Base-by-base conservation (phyloP, 768 basidiomycete genomes). In the Phanerodontia chrysosporium region DNA sequence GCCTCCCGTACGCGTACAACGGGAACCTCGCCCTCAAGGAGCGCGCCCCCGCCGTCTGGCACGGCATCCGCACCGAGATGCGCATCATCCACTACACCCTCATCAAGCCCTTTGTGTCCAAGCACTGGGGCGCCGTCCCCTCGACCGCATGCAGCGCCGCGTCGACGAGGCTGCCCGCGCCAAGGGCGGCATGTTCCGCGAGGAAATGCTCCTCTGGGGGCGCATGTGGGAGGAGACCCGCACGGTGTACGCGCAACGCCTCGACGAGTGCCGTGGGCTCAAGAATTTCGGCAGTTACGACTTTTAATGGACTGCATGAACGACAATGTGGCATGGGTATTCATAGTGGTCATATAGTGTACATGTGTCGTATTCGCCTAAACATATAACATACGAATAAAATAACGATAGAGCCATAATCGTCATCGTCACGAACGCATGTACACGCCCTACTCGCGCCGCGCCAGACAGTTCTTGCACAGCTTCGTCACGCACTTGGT, bases 1-100 rank as follows among this genome's bases (percentile, higher is more conserved):
- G 73, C 16, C 67, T 78, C 2, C 77, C 77, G 9, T 75, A 75
- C 54, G 70, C 70, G 32, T 78, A 78, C 67, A 77, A 77, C 64
- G 74, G 71, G 56, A 76, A 78, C 64, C 67, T 78, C 13, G 75
- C 70, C 1, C 73, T 75, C 64, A 78, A 78, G 67, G 58, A 55
- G 45, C 63, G 68, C 39, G 69, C 63, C 57, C 70, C 67, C 16
- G 48, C 36, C 52, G 45, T 78, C 39, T 78, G 77, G 77, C 64
- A 64, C 60, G 70, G 65, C 9, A 62, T 76, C 61, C 60, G 61
- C 51, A 57, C 62, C 8, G 73, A 75, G 57, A 65, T 74, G 48
- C 65, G 73, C 30, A 65, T 78, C 51, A 68, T 77, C 25, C 77
- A 77, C 62, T 78, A 76, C 62, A 74, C 77, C n/a, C 58, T 73